These are phyloP conservation scores for Pseudogymnoascus sp. DNA, from an alignment of 2,329 filamentous ascomycete genomes.

Conservation along the genomic window DNA sequence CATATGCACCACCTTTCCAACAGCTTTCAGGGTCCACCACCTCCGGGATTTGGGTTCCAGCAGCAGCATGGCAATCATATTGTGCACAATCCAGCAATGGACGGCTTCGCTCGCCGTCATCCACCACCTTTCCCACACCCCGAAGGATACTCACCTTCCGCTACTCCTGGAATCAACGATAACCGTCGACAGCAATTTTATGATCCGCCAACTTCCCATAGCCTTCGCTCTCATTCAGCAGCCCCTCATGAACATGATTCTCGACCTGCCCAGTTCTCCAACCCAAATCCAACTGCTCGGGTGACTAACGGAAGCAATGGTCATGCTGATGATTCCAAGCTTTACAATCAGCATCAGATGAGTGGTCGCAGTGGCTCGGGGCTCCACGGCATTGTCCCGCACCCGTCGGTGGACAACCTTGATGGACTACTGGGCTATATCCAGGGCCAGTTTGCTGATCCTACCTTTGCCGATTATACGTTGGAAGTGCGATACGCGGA, in stretches of 20 bases:
- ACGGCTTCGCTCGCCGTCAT: constrained; percentile 16
- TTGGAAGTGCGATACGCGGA: constrained; percentile 41
- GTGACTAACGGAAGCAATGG: constrained; percentile 35
- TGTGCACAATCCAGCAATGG: background rate
- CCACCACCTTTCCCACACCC: constrained; percentile 27
- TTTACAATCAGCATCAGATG: constrained; percentile 22
- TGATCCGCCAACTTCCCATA: constrained; percentile 51
- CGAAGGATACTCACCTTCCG: constrained; percentile 30
- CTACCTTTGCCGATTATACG: constrained; percentile 39
- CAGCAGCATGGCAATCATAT: background rate
- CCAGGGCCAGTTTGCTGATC: constrained; percentile 33
- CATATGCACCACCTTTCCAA: constrained; percentile 23
- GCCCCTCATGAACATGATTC: constrained; percentile 38
- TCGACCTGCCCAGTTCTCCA: constrained; percentile 26
- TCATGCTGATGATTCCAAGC: constrained; percentile 25
- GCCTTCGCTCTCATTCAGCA: constrained; percentile 56
- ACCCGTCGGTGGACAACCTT: constrained; percentile 20
- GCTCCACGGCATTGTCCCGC: constrained; percentile 15
- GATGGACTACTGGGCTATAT: constrained; percentile 37
- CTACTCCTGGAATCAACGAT: constrained; percentile 23
- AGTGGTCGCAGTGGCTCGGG: constrained; percentile 17
- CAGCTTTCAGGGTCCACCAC: constrained; percentile 16
- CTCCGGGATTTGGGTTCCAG: constrained; percentile 4
- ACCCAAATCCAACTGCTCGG: constrained; percentile 34
- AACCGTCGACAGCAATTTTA: constrained; percentile 27